These are phyloP conservation scores for Pholiota molesta DNA, from an alignment of 768 basidiomycete genomes.

Conservation along the genomic window DNA sequence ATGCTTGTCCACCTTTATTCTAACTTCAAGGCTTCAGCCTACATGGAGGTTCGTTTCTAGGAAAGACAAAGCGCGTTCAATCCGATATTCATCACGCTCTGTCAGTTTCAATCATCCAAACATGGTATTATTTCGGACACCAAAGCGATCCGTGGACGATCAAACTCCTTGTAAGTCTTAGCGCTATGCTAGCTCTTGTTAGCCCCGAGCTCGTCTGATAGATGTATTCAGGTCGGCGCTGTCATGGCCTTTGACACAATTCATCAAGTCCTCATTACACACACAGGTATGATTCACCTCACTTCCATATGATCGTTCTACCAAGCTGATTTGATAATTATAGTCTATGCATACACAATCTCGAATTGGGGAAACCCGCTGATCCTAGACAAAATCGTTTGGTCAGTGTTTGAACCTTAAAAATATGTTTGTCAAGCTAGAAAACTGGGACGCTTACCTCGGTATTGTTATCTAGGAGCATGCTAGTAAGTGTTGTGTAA, in stretches of 20 bases:
- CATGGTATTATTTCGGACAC: constrained; percentile 57
- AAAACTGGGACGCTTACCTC: not conserved
- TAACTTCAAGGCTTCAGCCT: constrained; percentile 33
- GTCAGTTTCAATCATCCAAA: constrained; percentile 57
- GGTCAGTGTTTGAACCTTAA: constrained; percentile 15
- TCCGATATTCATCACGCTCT: no score
- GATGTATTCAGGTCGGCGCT: constrained; percentile 42
- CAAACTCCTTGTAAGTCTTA: constrained; percentile 41
- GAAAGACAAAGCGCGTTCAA: not conserved
- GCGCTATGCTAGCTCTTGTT: not conserved
- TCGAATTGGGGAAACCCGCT: constrained; percentile 24
- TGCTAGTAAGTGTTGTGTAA: constrained; percentile 21
- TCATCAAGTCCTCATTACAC: constrained; percentile 57
- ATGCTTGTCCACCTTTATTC: not conserved
- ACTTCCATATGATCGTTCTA: not conserved
- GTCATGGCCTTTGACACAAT: constrained; percentile 54
- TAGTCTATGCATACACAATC: constrained; percentile 28
- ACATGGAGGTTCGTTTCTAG: constrained; percentile 45
- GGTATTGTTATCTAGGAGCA: constrained; percentile 17
- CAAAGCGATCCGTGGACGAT: constrained; percentile 52
- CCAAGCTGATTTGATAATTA: no score
- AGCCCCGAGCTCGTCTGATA: no score
- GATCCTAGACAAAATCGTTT: constrained; percentile 22
- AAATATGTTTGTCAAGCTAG: not conserved
- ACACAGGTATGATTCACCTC: constrained; percentile 39